phyloP scores from a whole-genome alignment of 179 eudicot genomes.

The Drosera spatulata region DNA sequence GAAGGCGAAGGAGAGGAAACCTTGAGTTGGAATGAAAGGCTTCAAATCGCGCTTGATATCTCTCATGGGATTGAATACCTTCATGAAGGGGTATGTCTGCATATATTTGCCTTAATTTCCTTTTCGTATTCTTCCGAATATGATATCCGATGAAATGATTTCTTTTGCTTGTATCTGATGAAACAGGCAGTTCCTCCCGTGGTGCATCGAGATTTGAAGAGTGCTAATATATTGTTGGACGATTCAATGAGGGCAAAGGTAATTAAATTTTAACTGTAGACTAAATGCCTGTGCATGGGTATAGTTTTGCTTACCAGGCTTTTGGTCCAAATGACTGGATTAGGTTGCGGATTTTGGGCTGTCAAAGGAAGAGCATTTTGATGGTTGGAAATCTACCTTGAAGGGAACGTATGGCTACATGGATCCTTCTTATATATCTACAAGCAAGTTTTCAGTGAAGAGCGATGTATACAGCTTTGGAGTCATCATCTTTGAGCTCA shows the following conservation, averaged over 20 bases:
- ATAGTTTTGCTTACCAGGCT: too few relatives aligned
- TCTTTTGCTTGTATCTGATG: slow-evolving; percentile 12
- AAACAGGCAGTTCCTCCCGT: slow-evolving; percentile 97
- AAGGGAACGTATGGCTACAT: slow-evolving; percentile 98
- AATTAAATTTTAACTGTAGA: background rate
- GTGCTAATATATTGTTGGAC: slow-evolving; percentile 86
- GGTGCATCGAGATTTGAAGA: slow-evolving; percentile 89
- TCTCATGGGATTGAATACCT: slow-evolving; percentile 97
- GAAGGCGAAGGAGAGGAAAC: slow-evolving; percentile 36
- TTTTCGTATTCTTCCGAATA: background rate
- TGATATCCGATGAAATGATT: background rate
- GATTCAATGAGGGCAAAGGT: slow-evolving; percentile 90
- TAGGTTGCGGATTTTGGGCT: slow-evolving; percentile 99
- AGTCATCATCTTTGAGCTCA: slow-evolving; percentile 84
- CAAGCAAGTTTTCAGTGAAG: slow-evolving; percentile 64
- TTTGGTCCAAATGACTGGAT: slow-evolving; percentile 1
- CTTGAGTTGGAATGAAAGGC: slow-evolving; percentile 85
- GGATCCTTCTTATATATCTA: slow-evolving; percentile 79
- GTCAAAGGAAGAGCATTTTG: slow-evolving; percentile 77
- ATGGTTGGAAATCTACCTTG: slow-evolving; percentile 71
- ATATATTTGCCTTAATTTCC: background rate
- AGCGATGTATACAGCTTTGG: slow-evolving; percentile 96
- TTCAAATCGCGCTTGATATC: slow-evolving; percentile 86
- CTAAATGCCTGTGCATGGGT: too few relatives aligned
- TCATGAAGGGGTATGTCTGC: slow-evolving; percentile 82